These are phyloP conservation scores for Dioscorea zingiberensis DNA, from an alignment of 106 monocot genomes.

Conservation along the genomic window DNA sequence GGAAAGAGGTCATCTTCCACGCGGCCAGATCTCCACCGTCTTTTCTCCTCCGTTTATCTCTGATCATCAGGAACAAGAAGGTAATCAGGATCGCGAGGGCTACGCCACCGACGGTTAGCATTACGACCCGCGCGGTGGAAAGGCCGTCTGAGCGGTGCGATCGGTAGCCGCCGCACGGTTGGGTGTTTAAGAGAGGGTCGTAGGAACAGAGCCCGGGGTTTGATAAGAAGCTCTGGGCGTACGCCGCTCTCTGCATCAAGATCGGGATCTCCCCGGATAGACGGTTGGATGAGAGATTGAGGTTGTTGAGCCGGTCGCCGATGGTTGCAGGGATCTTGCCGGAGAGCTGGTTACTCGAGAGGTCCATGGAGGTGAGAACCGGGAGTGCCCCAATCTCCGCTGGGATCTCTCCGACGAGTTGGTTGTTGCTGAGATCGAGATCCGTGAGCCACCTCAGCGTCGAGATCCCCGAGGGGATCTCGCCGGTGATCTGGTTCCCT, in stretches of 20 bases:
- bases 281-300: conserved; percentile 75
- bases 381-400: conserved; percentile 34
- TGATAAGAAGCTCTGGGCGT: conserved; percentile 48
- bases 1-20: conserved; percentile 85
- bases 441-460: conserved; percentile 19
- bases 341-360: conserved; percentile 62
- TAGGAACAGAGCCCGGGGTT: conserved; percentile 48
- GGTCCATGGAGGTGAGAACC: conserved; percentile 49
- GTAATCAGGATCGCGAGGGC: conserved; percentile 3
- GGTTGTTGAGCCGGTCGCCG: conserved; percentile 26
- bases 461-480: conserved; percentile 33
- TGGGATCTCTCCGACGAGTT: conserved; percentile 60
- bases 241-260: conserved; percentile 31
- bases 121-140: conserved; percentile 21
- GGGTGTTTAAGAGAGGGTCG: conserved; percentile 5
- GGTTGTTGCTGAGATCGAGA: conserved; percentile 62
- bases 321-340: conserved; percentile 35
- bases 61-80: conserved; percentile 8
- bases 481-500: conserved; percentile 48
- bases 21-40: background rate
- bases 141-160: conserved; percentile 11
- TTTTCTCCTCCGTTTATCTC: conserved; percentile 21
- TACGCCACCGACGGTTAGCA: conserved; percentile 32
- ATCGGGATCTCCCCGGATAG: conserved; percentile 57
- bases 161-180: background rate